These are phyloP conservation scores for Jackrogersella multiformis DNA, from an alignment of 495 filamentous ascomycete genomes.

Conservation along the genomic window DNA sequence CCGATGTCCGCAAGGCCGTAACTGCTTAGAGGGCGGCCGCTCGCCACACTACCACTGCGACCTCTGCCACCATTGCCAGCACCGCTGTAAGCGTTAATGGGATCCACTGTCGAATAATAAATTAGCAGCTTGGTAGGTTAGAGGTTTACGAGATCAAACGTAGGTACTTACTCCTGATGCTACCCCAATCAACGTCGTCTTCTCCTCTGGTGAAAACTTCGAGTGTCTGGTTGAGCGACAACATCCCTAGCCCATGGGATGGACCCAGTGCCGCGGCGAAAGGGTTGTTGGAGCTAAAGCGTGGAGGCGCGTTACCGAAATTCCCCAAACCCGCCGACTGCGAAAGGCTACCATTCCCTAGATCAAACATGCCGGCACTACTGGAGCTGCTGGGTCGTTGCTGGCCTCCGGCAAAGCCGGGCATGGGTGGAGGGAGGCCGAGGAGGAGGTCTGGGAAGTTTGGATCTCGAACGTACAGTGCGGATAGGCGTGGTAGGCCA, in stretches of 20 bases:
- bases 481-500: constrained; percentile 72
- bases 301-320: constrained; percentile 28
- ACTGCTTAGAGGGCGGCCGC: constrained; percentile 56
- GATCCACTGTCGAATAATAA: constrained; percentile 39
- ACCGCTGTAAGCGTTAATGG: constrained; percentile 42
- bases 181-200: constrained; percentile 87
- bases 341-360: constrained; percentile 37
- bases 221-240: constrained; percentile 67
- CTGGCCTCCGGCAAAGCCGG: constrained; percentile 56
- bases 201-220: constrained; percentile 88
- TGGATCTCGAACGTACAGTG: constrained; percentile 86
- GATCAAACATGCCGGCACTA: constrained; percentile 37
- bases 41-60: constrained; percentile 31
- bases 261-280: constrained; percentile 54
- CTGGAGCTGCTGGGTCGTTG: constrained; percentile 52
- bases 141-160: neutral
- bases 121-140: constrained; percentile 4
- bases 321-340: constrained; percentile 32
- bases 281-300: constrained; percentile 63
- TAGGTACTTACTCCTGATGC: constrained; percentile 52
- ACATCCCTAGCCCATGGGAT: constrained; percentile 33
- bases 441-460: constrained; percentile 76
- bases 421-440: constrained; percentile 69
- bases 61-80: constrained; percentile 26
- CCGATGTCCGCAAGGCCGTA: constrained; percentile 60